Conservation (phyloP, 441 rosid genomes). For the Corymbia calophylla region DNA sequence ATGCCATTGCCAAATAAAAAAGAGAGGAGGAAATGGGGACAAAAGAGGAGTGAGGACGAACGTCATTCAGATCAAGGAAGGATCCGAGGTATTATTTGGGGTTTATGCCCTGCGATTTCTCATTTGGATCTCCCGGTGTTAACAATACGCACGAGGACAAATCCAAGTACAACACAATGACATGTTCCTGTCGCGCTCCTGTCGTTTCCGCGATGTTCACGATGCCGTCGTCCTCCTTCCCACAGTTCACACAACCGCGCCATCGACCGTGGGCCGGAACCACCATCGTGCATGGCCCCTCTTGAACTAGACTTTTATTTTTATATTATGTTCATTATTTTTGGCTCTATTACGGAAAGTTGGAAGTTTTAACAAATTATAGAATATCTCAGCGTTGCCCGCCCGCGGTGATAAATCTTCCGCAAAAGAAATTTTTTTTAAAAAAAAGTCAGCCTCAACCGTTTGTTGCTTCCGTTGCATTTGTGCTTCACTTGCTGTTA, state of each 20-base stretch:
- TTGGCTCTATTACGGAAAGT: background rate
- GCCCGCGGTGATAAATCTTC: background rate
- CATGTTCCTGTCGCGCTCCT: background rate
- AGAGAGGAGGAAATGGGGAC: rapidly evolving
- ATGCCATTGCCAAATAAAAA: background rate
- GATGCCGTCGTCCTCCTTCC: background rate
- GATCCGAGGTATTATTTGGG: background rate
- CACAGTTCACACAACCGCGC: background rate
- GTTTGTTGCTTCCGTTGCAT: background rate
- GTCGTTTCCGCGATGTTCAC: background rate
- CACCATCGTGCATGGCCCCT: background rate
- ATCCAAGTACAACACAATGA: background rate
- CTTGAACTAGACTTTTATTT: background rate
- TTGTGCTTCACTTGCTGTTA: background rate
- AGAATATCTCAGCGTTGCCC: background rate
- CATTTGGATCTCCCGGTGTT: background rate
- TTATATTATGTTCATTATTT: background rate
- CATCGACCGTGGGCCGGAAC: background rate
- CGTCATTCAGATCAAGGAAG: background rate
- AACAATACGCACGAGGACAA: background rate
- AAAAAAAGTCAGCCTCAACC: background rate
- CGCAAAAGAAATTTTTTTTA: background rate
- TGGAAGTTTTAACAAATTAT: background rate
- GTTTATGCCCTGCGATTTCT: background rate
- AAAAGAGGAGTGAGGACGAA: background rate